Percentiles rank a stretch among this genome's conserved stretches.
phyloP scores from a whole-genome alignment of 176 grass and related monocot genomes.

The Triticum monococcum region DNA sequence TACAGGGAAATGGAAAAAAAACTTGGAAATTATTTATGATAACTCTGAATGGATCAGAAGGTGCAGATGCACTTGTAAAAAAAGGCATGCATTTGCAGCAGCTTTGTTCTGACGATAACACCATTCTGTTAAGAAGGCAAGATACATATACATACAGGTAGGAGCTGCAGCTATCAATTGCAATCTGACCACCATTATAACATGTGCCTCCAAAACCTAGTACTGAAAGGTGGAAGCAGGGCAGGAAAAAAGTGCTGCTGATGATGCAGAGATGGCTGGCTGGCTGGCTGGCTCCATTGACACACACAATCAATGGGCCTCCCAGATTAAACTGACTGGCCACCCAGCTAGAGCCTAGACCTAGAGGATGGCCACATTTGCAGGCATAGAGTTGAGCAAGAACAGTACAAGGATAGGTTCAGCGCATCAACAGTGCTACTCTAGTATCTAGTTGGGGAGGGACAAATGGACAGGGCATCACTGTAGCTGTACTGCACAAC shows the following conservation, averaged over 20 bases:
- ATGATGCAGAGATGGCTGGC: conserved; percentile 46
- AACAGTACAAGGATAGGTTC: conserved; percentile 16
- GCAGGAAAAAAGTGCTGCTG: conserved; percentile 20
- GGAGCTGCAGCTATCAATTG: conserved; percentile 38
- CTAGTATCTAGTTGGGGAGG: background rate
- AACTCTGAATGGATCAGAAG: conserved; percentile 18
- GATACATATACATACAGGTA: background rate
- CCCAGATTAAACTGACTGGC: conserved; percentile 21
- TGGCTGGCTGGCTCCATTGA: conserved; percentile 22
- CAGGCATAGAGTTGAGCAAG: background rate
- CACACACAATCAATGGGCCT: conserved; percentile 34
- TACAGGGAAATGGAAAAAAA: background rate
- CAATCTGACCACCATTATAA: conserved; percentile 33
- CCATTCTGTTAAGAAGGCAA: conserved; percentile 43
- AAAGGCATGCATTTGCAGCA: conserved; percentile 6
- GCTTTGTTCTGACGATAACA: conserved; percentile 35
- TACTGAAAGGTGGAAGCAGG: conserved; percentile 46
- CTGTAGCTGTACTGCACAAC: background rate
- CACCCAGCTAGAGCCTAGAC: conserved; percentile 23
- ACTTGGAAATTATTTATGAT: conserved; percentile 15
- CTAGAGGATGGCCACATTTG: conserved; percentile 7
- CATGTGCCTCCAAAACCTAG: conserved; percentile 50
- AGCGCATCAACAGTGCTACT: conserved; percentile 9
- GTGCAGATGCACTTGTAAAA: conserved; percentile 9
- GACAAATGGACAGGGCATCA: conserved; percentile 20